These are phyloP conservation scores for Curvularia lunata DNA, from an alignment of 2,329 filamentous ascomycete species.

Conservation along the genomic window DNA sequence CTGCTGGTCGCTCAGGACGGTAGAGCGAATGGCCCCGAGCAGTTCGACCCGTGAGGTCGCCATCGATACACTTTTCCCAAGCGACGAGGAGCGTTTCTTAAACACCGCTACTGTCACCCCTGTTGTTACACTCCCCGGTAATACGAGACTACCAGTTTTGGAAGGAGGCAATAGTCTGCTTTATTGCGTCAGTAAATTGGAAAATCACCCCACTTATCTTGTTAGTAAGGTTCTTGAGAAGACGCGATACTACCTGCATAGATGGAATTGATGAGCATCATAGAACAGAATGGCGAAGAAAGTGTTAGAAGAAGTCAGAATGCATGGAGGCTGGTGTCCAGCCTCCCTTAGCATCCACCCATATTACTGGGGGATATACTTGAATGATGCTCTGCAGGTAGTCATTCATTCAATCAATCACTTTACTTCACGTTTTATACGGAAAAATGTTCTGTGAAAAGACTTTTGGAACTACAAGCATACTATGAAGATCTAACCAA, in stretches of 20 bases:
- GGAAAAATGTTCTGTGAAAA: no score
- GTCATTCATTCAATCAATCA: no score
- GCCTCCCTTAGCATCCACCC: no score
- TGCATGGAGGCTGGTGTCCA: no score
- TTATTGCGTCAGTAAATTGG: constrained; percentile 12
- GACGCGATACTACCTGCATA: constrained; percentile 4
- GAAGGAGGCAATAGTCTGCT: constrained; percentile 4
- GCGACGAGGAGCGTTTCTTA: constrained; percentile 7
- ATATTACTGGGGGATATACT: no score
- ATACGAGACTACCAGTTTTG: constrained; percentile 1
- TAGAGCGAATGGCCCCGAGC: neutral
- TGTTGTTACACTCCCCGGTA: neutral
- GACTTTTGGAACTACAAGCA: no score
- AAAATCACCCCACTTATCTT: constrained; percentile 2
- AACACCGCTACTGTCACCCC: constrained; percentile 5
- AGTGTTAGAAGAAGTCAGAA: no score
- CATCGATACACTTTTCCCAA: constrained; percentile 6
- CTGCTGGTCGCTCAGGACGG: constrained; percentile 10
- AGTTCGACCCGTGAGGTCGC: neutral
- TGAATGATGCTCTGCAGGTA: no score
- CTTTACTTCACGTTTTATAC: no score
- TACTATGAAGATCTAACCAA: neutral
- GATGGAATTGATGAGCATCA: constrained; percentile 2
- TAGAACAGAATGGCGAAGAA: no score
- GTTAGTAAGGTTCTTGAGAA: constrained; percentile 2